These are phyloP conservation scores for Rhexocercosporidium sp. DNA, from an alignment of 2,329 filamentous ascomycete genomes.

Conservation along the genomic window DNA sequence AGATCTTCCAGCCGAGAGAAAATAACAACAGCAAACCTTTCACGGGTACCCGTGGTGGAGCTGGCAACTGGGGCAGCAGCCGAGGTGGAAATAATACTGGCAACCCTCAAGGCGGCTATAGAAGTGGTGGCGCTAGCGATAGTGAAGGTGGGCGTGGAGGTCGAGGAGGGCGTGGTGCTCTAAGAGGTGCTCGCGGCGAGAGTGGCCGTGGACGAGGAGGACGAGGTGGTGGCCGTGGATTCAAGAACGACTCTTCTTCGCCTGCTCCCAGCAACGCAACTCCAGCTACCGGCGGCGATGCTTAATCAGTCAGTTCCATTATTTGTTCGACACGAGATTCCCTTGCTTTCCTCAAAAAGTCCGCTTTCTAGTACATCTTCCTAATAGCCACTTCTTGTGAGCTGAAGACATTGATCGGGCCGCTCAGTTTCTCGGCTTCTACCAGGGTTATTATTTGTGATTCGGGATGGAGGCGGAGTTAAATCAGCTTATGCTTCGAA, in stretches of 20 bases:
- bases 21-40: conserved; percentile 55
- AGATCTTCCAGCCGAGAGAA: conserved; percentile 78
- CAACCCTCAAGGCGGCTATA: conserved; percentile 72
- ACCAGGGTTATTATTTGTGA: conserved; percentile 38
- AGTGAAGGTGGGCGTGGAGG: conserved; percentile 64
- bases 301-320: conserved; percentile 30
- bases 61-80: conserved; percentile 70
- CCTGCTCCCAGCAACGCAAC: conserved; percentile 56
- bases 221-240: conserved; percentile 51
- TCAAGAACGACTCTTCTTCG: conserved; percentile 54
- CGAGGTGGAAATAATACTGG: conserved; percentile 64
- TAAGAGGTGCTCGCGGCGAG: conserved; percentile 58
- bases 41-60: conserved; percentile 63
- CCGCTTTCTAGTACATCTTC: conserved; percentile 40
- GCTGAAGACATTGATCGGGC: conserved; percentile 36
- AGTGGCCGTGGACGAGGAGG: conserved; percentile 56
- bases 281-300: conserved; percentile 47
- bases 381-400: conserved; percentile 40
- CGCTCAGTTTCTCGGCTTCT: conserved; percentile 36
- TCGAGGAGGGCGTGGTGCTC: conserved; percentile 61
- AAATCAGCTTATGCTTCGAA: conserved; percentile 42
- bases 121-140: conserved; percentile 82
- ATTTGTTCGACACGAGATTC: conserved; percentile 31
- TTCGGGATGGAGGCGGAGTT: conserved; percentile 42
- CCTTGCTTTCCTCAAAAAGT: conserved; percentile 40